phyloP scores from a whole-genome alignment of 768 basidiomycete species.

The Russula foetens region DNA sequence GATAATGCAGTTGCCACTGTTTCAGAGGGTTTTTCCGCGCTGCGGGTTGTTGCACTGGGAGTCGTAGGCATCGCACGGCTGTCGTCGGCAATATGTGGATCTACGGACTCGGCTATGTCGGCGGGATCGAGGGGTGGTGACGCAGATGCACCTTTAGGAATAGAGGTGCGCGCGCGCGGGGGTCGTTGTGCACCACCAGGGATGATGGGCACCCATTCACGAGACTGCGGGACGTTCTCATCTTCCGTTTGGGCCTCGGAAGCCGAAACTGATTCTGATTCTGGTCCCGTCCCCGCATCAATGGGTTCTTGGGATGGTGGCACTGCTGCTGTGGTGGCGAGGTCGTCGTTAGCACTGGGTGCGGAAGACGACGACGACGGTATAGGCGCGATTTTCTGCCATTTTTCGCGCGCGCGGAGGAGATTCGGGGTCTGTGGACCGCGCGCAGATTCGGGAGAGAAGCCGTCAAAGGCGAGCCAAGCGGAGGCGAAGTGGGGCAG shows the following conservation, averaged over 20 bases:
- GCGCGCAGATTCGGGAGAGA: conserved; percentile 8
- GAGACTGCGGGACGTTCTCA: neutral
- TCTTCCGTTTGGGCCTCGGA: neutral
- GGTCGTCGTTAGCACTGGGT: neutral
- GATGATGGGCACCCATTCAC: conserved; percentile 8
- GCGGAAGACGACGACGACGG: neutral
- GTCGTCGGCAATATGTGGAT: neutral
- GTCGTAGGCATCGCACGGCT: neutral
- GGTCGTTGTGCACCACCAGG: neutral
- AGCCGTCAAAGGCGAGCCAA: conserved; percentile 16
- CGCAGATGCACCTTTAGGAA: neutral
- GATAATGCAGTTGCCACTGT: neutral
- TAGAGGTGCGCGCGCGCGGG: neutral
- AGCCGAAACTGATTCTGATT: neutral
- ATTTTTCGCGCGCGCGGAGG: conserved; percentile 8
- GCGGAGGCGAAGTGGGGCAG: neutral
- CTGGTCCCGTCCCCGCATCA: neutral
- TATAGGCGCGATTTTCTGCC: neutral
- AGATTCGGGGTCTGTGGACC: conserved; percentile 6
- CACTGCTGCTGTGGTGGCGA: neutral
- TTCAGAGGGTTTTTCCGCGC: no score
- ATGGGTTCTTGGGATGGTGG: neutral
- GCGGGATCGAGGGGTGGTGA: neutral
- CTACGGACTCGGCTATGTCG: neutral
- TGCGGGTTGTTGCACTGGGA: neutral